Base-by-base conservation (phyloP, 2,329 filamentous ascomycete species). In the Cladorrhinum sp. region DNA sequence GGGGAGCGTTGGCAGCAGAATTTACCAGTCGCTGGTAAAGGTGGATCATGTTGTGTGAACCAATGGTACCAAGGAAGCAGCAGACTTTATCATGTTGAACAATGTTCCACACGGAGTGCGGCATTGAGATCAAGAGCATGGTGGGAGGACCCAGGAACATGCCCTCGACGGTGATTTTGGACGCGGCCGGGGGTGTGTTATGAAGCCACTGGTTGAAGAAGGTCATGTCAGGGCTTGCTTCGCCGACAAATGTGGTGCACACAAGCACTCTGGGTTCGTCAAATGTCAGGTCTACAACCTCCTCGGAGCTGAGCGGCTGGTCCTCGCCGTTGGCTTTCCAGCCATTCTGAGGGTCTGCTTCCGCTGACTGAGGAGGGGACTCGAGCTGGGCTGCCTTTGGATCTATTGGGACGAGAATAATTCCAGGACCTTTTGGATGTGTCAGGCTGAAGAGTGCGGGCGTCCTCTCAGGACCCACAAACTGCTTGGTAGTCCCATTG, bases 61-160 rank as follows among this genome's bases (percentile, higher is more conserved):
- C 87, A 65, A 88, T 83, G 65, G 85, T 85, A 29, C 86, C 86
- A 50, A 88, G 69, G 62, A 85, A 87, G 65, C 82, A 85, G 72
- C 85, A 88, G 22, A 87, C 85, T 67, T 87, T 87, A 65, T 88
- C 85, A 62, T 86, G 82, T 72, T 87, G 83, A 7, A 88, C 82
- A 22, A 86, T 78, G 64, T 82, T 85, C 84, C 85, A 88, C 13
- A 88, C 78, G 4, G 80, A 78, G 60, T 82, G 78, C 3, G 85
- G 85, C 82, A 88, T 88, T 3, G 85, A 88, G 57, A 88, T 85
- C 27, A 88, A 75, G 8, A 88, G 74, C 76, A 88, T 86, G 0
- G 86, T 88, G 1, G 85, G 85, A 0, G 85, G 85, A 0, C 85
- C 86, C 18, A 88, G 75, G 64, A 88, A 88, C 83, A 88, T 88